Percentiles rank a stretch among this genome's conserved stretches.
phyloP scores from a whole-genome alignment of 2,329 filamentous ascomycete genomes.

The Xylariaceae sp. region DNA sequence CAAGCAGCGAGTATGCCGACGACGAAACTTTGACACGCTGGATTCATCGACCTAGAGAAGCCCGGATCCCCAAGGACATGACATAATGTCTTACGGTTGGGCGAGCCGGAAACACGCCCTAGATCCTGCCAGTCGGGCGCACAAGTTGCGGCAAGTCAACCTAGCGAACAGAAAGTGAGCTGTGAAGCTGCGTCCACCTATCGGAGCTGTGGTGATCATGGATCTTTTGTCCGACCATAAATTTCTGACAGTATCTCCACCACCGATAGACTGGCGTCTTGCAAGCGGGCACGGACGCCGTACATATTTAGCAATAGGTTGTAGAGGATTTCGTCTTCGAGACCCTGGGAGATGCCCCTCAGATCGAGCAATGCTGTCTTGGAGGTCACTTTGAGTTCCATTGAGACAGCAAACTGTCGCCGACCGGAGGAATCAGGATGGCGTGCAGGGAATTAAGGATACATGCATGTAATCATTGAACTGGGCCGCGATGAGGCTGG shows the following conservation, averaged over 20 bases:
- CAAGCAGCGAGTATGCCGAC: constrained; percentile 24
- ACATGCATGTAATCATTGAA: constrained; percentile 24
- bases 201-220: constrained; percentile 21
- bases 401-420: constrained; percentile 19
- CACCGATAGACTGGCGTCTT: constrained; percentile 8
- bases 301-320: constrained; percentile 4
- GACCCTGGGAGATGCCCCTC: constrained; percentile 13
- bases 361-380: constrained; percentile 14
- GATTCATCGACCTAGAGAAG: constrained; percentile 34
- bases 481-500: constrained; percentile 14
- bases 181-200: constrained; percentile 19
- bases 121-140: constrained; percentile 22
- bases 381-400: constrained; percentile 7
- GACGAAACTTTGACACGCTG: constrained; percentile 32
- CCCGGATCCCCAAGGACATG: constrained; percentile 26
- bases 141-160: constrained; percentile 9
- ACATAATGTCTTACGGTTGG: constrained; percentile 26
- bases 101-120: constrained; percentile 27
- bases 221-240: constrained; percentile 23
- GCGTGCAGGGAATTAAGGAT: constrained; percentile 23
- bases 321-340: constrained; percentile 11
- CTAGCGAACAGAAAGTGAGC: constrained; percentile 14
- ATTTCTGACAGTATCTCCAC: constrained; percentile 21
- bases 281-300: not conserved
- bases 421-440: constrained; percentile 18